Evolutionary conservation across 495 filamentous ascomycete species (phyloP).

Genomic region (Penicillium arizonense): DNA sequence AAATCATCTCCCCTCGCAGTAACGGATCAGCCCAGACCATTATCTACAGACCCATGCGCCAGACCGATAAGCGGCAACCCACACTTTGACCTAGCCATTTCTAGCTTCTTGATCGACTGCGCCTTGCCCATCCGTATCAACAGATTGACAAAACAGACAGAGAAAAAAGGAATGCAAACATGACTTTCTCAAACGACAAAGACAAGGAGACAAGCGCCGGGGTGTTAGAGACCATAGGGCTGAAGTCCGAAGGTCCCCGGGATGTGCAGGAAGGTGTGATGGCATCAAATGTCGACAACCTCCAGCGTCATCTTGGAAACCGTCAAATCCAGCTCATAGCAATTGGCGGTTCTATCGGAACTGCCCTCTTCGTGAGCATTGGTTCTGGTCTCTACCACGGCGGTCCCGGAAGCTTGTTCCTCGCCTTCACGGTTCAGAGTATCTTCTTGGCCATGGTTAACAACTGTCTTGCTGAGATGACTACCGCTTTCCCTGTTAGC

Average conservation of each 20-base stretch:
- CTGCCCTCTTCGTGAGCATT: conserved; percentile 53
- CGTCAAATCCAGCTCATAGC: conserved; percentile 58
- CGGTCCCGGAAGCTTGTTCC: conserved; percentile 54
- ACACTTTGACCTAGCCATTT: neutral
- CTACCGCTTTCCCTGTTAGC: conserved; percentile 54
- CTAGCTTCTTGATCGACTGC: neutral
- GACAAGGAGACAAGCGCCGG: conserved; percentile 15
- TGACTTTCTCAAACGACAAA: conserved; percentile 9
- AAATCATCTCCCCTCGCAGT: too few species aligned
- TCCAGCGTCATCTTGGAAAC: conserved; percentile 33
- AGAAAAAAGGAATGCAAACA: neutral
- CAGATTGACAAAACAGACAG: neutral
- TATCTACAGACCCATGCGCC: too few species aligned
- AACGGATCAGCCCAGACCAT: too few species aligned
- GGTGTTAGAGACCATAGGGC: conserved; percentile 11
- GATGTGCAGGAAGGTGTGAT: conserved; percentile 28
- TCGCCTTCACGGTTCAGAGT: conserved; percentile 34
- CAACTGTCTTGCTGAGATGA: conserved; percentile 47
- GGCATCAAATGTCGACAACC: conserved; percentile 25
- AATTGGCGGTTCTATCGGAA: conserved; percentile 59
- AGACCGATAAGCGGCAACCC: too few species aligned
- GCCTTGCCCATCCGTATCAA: neutral
- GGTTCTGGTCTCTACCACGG: conserved; percentile 35
- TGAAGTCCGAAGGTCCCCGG: conserved; percentile 13
- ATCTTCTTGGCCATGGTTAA: conserved; percentile 36